Evolutionary conservation across 1,284 basidiomycete species (phyloP).

Genomic region (Blastosporella zonata): DNA sequence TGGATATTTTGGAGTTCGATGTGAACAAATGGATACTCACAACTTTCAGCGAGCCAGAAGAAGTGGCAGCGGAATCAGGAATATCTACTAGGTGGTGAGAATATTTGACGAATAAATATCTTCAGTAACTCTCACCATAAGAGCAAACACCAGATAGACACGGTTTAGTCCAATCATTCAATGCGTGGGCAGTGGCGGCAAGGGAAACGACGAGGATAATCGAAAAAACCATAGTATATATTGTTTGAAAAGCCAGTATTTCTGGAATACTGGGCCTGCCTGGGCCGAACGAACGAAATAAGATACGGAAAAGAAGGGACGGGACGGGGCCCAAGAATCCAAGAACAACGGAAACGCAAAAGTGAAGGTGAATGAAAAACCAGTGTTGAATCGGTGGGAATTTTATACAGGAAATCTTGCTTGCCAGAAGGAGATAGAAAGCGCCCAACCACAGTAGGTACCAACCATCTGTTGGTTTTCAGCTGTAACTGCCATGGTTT

Average conservation of each 20-base stretch:
- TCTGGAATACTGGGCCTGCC: constrained; percentile 15
- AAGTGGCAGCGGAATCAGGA: constrained; percentile 22
- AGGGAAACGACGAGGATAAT: constrained; percentile 20
- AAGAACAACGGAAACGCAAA: constrained; percentile 7
- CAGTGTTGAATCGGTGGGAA: neutral
- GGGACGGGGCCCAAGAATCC: constrained; percentile 12
- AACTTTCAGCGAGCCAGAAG: constrained; percentile 36
- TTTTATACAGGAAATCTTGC: constrained; percentile 3
- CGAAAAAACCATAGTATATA: constrained; percentile 20
- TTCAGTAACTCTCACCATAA: constrained; percentile 21
- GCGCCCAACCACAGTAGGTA: neutral
- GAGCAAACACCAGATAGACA: constrained; percentile 40
- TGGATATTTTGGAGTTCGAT: neutral
- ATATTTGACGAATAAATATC: neutral
- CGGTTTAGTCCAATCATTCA: constrained; percentile 43
- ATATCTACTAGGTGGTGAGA: constrained; percentile 21
- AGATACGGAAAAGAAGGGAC: constrained; percentile 16
- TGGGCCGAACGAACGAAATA: constrained; percentile 15
- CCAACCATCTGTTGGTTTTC: neutral
- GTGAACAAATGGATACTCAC: constrained; percentile 25
- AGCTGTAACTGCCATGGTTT: constrained; percentile 7
- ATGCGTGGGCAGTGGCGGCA: constrained; percentile 24
- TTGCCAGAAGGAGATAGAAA: neutral
- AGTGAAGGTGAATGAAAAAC: neutral
- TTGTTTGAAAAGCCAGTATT: constrained; percentile 2